Evolutionary conservation across 2,329 filamentous ascomycete species (phyloP), one percentile per base, ranked within the genome.

Genomic region (Clonostachys rosea): DNA sequence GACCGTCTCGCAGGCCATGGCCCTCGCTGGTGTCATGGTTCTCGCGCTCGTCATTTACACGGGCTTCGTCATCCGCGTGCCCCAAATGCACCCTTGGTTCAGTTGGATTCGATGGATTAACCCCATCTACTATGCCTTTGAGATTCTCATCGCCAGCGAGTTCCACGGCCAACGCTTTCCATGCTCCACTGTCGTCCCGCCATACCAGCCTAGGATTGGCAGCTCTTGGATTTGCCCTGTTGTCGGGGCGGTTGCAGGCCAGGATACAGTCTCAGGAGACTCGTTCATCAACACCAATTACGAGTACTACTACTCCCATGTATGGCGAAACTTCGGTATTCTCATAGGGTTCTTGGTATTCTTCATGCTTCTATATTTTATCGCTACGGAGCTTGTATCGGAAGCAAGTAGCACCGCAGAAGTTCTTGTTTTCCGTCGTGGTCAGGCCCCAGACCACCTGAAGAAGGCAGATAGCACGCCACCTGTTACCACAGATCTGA

Each of bases 61-160:
- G 5, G 77, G 72, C 50, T 76, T 82, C 51, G 58, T 65, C 12
- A 62, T 69, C 18, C 55, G 57, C 0, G 47, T 52, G 8, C 49
- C 51, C 34, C 52, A 83, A 59, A 85, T 80, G 78, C 68, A 50
- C 1, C 34, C 14, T 24, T 53, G 52, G 52, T 36, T 78, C 43
- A 70, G 79, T 24, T 91, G 87, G 88, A 85, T 91, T 45, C 78
- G 83, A 33, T 90, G 83, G 67, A 72, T 90, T 44, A 85, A 90
- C 49, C 86, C 86, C 1, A 78, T 91, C 34, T 83, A 74, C 40
- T 91, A 91, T 56, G 83, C 77, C 2, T 92, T 90, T 54, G 87
- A 91, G 59, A 76, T 80, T 3, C 68, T 90, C n/a, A 78, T 89
- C 64, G 73, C 83, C 49, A 91, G 91, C 62, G 89, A 94, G 59